Base-by-base conservation (phyloP, 352 stramenopile genomes). In the Detonula confervacea region DNA sequence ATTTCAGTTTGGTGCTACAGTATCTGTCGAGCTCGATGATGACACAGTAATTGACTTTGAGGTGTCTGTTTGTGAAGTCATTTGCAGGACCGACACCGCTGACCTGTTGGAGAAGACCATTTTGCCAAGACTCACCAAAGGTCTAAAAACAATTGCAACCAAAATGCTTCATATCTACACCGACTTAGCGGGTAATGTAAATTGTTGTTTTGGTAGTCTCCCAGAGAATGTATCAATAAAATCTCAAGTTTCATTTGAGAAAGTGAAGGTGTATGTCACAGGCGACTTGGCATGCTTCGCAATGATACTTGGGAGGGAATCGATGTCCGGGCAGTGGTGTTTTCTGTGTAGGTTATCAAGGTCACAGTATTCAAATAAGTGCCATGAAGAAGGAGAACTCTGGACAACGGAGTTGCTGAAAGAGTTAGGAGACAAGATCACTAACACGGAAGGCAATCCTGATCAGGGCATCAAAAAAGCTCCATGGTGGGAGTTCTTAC, bases 401-500 rank as follows among this genome's bases (percentile, higher is more conserved):
- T 62, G 61, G 55, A 80, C 71, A 11, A 42, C 44, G 1, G 29
- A 44, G 12, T 20, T 56, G n/a, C 20, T 79, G 16, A 52, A 46
- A 18, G 18, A 39, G 2, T 14, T 66, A 16, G 70, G 27, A 35
- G 29, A 73, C 6, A 42, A 63, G 29, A 30, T 49, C 14, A 30
- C 20, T n/a, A n/a, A n/a, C n/a, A n/a, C n/a, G n/a, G 52, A 68
- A 14, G 60, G 47, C 14, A 67, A 44, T n/a, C 29, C 29, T 51
- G 46, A 22, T 27, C 57, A 55, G n/a, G 71, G 49, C 30, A 62
- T 74, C 3, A 80, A 80, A 49, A 47, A 49, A 6, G 14, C 11
- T 7, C 68, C 71, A 66, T 80, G 55, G 51, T 80, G 71, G 71
- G 22, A 44, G n/a, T 74, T 73, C 33, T 22, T 80, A n/a, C 29